Percentiles rank a stretch among this genome's conserved stretches.
phyloP scores from a whole-genome alignment of 768 basidiomycete genomes.

The Suillus alpinus region DNA sequence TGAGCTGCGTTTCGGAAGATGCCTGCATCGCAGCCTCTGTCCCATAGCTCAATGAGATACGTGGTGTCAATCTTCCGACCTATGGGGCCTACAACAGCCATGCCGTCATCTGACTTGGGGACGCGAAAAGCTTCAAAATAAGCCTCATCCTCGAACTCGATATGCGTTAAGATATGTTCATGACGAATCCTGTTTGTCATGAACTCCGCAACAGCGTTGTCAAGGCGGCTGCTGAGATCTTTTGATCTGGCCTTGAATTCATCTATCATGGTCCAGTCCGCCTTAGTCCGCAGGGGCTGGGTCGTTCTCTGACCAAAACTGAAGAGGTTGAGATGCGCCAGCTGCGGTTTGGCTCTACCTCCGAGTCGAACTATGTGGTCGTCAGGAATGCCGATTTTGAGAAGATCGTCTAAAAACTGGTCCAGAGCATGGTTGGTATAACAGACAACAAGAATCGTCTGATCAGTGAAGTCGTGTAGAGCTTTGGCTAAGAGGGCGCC shows the following conservation, averaged over 20 bases:
- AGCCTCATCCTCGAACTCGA: conserved; percentile 47
- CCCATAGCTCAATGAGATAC: conserved; percentile 48
- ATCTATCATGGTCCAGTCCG: conserved; percentile 40
- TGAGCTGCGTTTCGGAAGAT: conserved; percentile 25
- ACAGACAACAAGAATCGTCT: conserved; percentile 57
- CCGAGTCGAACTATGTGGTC: conserved; percentile 47
- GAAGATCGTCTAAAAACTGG: conserved; percentile 54
- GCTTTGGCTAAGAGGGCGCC: conserved; percentile 57
- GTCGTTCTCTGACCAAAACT: conserved; percentile 28
- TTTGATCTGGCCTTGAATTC: conserved; percentile 20
- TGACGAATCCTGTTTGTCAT: conserved; percentile 9
- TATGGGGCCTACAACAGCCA: conserved; percentile 36
- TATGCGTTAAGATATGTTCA: conserved; percentile 35
- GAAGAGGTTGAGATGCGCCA: conserved; percentile 40
- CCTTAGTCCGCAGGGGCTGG: conserved; percentile 17
- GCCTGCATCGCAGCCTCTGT: conserved; percentile 38
- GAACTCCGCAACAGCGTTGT: conserved; percentile 27
- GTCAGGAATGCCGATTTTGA: conserved; percentile 52
- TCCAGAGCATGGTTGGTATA: conserved; percentile 69
- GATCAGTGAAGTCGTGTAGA: conserved; percentile 41
- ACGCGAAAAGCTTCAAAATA: conserved; percentile 41
- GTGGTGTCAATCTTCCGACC: conserved; percentile 31
- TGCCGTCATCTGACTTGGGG: conserved; percentile 37
- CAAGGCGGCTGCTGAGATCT: conserved; percentile 13
- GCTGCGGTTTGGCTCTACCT: conserved; percentile 47